Evolutionary conservation across 352 stramenopile genomes (phyloP), one percentile per base, ranked within the genome.

Genomic region (Phytophthora rubi): DNA sequence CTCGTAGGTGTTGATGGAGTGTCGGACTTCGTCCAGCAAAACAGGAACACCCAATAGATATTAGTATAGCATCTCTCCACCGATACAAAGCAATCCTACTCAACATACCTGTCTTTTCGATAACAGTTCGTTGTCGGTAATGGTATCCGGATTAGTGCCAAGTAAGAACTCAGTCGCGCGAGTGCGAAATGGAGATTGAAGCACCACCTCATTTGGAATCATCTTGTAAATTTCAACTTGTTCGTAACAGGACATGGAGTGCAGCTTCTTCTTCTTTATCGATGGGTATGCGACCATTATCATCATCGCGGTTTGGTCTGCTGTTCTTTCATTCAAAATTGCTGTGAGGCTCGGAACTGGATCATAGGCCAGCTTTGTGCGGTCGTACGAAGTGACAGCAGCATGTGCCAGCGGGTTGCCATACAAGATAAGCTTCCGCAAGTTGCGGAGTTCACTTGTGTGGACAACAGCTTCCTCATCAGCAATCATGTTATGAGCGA

Each of bases 151-250:
- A 30, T 64, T 73, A 16, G 71, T 47, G 12, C 54, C 21, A 10
- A 85, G 60, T 67, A 89, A 60, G 59, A 83, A 84, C n/a, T 79
- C 60, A 0, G 74, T 81, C n/a, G 80, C 62, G 30, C 81, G 81
- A 23, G 71, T 83, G 8, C 73, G 80, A 54, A 93, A 93, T 23
- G 81, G 76, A 4, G 74, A 75, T n/a, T 84, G 75, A 23, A 91
- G 66, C 18, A 78, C 70, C 9, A 83, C 67, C 32, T 91, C 82
- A 28, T 86, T 91, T 0, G 85, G 83, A 59, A 93, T 85, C 75
- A 93, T 88, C 68, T 91, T 93, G 73, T 89, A 93, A 65, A 95
- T 95, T 55, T 92, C 80, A 3, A 93, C 83, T 28, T 87, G 79
- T n/a, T 92, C 83, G 62, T 93, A 93, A 49, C 70, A 76, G 8